Base-by-base conservation (phyloP, 805 yeast species). In the Candida sithepensis region DNA sequence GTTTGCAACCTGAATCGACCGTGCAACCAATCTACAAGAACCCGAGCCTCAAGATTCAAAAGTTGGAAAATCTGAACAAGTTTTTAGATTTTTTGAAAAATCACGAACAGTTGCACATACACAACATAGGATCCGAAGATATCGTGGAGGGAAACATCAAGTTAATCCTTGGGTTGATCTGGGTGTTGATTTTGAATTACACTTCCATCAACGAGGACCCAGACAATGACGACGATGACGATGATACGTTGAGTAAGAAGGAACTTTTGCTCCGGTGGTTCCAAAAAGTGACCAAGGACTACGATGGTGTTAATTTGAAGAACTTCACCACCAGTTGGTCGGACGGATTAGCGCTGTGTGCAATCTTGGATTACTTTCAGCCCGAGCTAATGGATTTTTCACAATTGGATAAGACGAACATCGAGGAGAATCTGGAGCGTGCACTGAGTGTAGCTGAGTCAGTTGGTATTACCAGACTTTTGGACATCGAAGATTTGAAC, bases 241-340 rank as follows among this genome's bases (percentile, higher is more conserved):
- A 51, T 23, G 47, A 45, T 40, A 22, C 41, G n/a, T 36, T 54
- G 16, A 53, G 54, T 19, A 61, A 54, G 37, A 70, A 72, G 43
- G 77, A 72, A 16, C 69, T 76, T 3, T 59, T 75, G 33, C 58
- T 78, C 42, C 56, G 70, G 10, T 82, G 88, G 88, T 70, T 84
- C 47, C 81, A 79, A 55, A 57, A 69, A 21, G 65, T 68, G 42
- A 72, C 77, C 2, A 65, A 62, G 13, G 63, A 61, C 2, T 71
- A 72, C 48, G 52, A 54, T 9, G 65, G 60, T 6, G 71, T 74
- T 3, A 56, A 59, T 18, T 58, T 82, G 24, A 50, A 62, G 12
- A 80, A 82, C 58, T 82, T 82, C 60, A 68, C 77, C 36, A 61
- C 71, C 33, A 75, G 79, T 53, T 82, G 87, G 87, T 71, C 74